Evolutionary conservation across 495 filamentous ascomycete species (phyloP).

Genomic region (Aspergillus haitiensis): DNA sequence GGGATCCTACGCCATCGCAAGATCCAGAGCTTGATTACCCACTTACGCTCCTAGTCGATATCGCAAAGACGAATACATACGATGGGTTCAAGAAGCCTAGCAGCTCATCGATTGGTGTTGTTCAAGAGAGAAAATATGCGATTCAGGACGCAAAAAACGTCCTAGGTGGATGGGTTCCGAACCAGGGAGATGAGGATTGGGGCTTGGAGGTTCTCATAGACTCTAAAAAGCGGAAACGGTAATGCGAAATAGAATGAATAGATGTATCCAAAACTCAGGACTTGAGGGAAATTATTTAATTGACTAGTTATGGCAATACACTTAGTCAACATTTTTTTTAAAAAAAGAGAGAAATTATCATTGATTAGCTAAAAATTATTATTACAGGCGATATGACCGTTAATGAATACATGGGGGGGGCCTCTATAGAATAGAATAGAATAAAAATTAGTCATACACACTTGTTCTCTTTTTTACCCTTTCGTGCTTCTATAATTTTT

Average conservation of each 20-base stretch:
- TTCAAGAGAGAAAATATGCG: conserved; percentile 30
- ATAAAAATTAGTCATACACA: too few relatives aligned
- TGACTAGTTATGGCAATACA: too few relatives aligned
- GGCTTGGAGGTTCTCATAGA: conserved; percentile 39
- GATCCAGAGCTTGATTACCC: too few relatives aligned
- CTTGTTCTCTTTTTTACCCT: too few relatives aligned
- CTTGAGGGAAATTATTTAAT: neutral
- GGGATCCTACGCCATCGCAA: neutral
- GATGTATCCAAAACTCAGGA: neutral
- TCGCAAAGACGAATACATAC: conserved; percentile 29
- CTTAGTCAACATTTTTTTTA: too few relatives aligned
- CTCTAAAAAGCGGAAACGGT: conserved; percentile 39
- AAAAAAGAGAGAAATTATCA: too few relatives aligned
- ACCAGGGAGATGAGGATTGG: conserved; percentile 44
- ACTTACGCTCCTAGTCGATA: too few relatives aligned
- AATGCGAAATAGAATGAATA: conserved; percentile 9
- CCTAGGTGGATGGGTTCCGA: conserved; percentile 43
- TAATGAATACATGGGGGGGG: too few relatives aligned
- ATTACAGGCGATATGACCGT: too few relatives aligned
- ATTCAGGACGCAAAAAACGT: conserved; percentile 36
- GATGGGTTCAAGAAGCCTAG: conserved; percentile 32
- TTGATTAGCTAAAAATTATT: too few relatives aligned
- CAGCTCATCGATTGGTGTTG: conserved; percentile 4
- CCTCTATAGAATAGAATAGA: too few relatives aligned
- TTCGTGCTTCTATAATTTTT: too few relatives aligned